These are phyloP conservation scores for Backusella luteola DNA, from an alignment of 192 early-diverging fungal species.

Conservation along the genomic window DNA sequence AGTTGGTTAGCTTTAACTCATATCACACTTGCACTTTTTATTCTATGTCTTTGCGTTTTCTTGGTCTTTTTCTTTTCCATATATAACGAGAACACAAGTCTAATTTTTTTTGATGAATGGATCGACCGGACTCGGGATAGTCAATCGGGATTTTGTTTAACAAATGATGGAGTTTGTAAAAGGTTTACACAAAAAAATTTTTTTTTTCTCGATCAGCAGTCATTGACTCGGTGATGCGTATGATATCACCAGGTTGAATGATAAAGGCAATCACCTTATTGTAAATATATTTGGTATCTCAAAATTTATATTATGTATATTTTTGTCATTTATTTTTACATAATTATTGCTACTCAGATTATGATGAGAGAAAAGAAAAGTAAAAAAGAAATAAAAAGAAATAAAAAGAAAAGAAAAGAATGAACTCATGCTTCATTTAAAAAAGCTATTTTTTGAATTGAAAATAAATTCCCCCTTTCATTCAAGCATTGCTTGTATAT, in stretches of 20 bases:
- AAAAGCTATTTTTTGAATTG: no score
- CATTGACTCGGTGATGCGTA: neutral
- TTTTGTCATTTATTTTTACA: neutral
- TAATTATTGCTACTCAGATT: neutral
- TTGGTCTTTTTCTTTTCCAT: neutral
- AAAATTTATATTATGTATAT: neutral
- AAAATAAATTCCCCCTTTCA: no score
- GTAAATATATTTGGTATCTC: neutral
- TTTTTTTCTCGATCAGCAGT: constrained; percentile 4
- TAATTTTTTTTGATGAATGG: neutral
- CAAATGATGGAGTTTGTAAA: neutral
- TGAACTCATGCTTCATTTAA: no score
- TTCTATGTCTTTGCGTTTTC: neutral
- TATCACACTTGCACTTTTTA: neutral
- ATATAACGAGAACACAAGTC: neutral
- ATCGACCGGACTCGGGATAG: neutral
- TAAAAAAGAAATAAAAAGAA: no score
- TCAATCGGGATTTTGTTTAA: neutral
- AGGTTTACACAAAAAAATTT: neutral
- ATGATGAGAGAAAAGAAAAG: no score
- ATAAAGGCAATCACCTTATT: neutral
- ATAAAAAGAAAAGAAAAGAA: no score
- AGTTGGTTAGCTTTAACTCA: neutral
- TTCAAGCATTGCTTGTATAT: no score
- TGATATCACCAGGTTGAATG: neutral